Evolutionary conservation across 306 rosid species (phyloP).

Genomic region (Senna tora): DNA sequence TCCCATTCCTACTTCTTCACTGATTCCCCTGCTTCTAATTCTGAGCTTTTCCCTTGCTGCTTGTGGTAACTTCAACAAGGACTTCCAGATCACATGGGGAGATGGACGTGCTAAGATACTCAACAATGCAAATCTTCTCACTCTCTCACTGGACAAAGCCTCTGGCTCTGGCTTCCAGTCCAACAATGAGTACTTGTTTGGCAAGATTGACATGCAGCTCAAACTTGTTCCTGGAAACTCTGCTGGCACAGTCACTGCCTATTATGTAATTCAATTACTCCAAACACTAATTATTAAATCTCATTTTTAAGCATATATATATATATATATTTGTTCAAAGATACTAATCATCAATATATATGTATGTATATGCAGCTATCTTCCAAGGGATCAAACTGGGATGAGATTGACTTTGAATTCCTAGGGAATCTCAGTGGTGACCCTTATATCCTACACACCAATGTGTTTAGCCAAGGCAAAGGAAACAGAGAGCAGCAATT

Average conservation of each 20-base stretch:
- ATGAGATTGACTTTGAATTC: slow-evolving; percentile 80
- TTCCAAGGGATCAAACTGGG: slow-evolving; percentile 71
- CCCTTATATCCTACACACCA: slow-evolving; percentile 78
- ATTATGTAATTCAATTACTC: slow-evolving; percentile 49
- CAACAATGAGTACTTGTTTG: slow-evolving; percentile 51
- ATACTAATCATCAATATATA: background rate
- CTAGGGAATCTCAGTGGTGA: slow-evolving; percentile 75
- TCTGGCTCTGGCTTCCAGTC: slow-evolving; percentile 73
- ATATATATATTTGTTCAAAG: background rate
- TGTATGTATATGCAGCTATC: slow-evolving; percentile 45
- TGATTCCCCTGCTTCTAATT: background rate
- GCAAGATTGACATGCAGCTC: slow-evolving; percentile 45
- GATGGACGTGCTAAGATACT: slow-evolving; percentile 42
- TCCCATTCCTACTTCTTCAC: background rate
- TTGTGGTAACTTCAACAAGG: slow-evolving; percentile 21
- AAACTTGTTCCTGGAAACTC: slow-evolving; percentile 47
- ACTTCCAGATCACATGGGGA: slow-evolving; percentile 43
- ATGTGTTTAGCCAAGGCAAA: slow-evolving; percentile 67
- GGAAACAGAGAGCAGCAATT: slow-evolving; percentile 75
- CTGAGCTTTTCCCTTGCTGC: background rate
- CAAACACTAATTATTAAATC: no score
- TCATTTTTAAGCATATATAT: no score
- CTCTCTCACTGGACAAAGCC: slow-evolving; percentile 56
- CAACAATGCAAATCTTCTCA: slow-evolving; percentile 36
- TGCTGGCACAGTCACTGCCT: slow-evolving; percentile 62